Conservation (phyloP, 2,329 filamentous ascomycete species). For the Claviceps maximensis region DNA sequence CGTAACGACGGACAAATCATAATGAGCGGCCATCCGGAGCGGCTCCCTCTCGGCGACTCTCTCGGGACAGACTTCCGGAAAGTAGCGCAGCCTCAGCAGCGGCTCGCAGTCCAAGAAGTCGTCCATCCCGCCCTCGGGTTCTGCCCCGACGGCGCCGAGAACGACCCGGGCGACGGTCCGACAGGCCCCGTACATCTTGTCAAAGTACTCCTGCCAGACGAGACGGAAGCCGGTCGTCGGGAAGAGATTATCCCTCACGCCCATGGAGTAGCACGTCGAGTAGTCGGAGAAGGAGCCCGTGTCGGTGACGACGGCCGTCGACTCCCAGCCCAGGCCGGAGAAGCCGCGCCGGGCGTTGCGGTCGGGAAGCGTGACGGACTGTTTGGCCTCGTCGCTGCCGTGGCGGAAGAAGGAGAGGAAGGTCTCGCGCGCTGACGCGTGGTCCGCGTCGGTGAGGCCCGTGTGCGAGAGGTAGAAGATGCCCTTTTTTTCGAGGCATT, state of each 20-base stretch:
- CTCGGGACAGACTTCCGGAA: background rate
- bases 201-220: background rate
- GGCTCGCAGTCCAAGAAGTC: background rate
- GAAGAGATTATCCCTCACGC: background rate
- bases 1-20: background rate
- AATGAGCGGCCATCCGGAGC: background rate
- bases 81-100: background rate
- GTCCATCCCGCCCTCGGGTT: background rate
- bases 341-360: background rate
- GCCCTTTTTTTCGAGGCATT: slow-evolving; percentile 1
- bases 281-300: slow-evolving; percentile 1
- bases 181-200: background rate
- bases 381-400: background rate
- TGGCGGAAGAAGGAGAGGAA: background rate
- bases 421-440: background rate
- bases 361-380: background rate
- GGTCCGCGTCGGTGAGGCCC: background rate
- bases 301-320: background rate
- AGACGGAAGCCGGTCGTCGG: background rate
- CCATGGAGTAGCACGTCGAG: slow-evolving; percentile 1
- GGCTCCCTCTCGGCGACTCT: slow-evolving; percentile 1
- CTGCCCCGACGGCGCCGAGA: background rate
- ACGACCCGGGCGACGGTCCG: background rate
- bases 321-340: background rate
- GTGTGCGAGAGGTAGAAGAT: slow-evolving; percentile 1